Conservation (phyloP, 257 asterid genomes). For the Petunia secreta region DNA sequence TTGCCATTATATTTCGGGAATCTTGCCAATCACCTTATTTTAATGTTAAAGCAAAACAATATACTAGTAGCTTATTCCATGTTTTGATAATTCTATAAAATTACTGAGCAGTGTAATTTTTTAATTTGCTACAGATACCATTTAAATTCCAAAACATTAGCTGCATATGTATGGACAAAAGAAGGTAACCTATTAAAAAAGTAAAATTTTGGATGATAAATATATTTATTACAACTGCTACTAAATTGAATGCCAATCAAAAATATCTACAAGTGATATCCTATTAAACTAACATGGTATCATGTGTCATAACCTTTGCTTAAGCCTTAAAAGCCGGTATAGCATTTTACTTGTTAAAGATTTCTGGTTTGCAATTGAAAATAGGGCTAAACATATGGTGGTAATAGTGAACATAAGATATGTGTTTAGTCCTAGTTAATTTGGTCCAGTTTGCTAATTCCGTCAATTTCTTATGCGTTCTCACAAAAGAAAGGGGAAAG, state of each 20-base stretch:
- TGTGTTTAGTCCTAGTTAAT: background rate
- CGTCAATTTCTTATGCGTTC: background rate
- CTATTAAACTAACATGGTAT: background rate
- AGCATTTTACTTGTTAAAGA: constrained; percentile 1
- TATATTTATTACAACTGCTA: background rate
- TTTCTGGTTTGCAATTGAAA: background rate
- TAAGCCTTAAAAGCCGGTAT: constrained; percentile 20
- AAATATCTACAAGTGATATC: background rate
- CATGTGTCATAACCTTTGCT: constrained; percentile 21
- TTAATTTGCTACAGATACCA: background rate
- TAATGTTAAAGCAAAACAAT: no score
- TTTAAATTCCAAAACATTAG: background rate
- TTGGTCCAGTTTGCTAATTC: background rate
- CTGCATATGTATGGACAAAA: background rate
- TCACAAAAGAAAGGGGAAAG: background rate
- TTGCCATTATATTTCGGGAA: constrained; percentile 26
- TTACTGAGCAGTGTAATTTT: background rate
- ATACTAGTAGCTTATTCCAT: background rate
- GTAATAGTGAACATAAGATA: background rate
- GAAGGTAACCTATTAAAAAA: background rate
- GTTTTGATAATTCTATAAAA: background rate
- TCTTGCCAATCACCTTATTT: background rate
- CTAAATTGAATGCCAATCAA: background rate
- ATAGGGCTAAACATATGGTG: background rate
- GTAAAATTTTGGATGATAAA: background rate